Base-by-base conservation (phyloP, 2,329 filamentous ascomycete genomes). In the Elsinoe ampelina region DNA sequence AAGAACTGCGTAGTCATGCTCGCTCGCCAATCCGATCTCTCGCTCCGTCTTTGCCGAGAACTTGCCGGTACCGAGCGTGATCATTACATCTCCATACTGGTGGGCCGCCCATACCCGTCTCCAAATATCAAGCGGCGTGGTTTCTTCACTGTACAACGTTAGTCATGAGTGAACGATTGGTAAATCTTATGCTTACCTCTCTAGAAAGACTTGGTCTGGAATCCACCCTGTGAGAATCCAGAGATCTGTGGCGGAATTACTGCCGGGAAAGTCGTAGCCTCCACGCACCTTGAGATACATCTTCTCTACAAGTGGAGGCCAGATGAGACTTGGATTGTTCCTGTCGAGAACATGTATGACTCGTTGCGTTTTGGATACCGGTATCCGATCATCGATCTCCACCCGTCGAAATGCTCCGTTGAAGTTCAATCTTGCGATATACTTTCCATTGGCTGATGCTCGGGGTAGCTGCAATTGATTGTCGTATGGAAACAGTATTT, bases 181-280 rank as follows among this genome's bases (percentile, higher is more conserved):
- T 30, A 13, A 10, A 36, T 17, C 11, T 12, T 26, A 30, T 1
- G 61, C 69, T 62, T 71, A 82, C 81, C 79, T 84, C 66, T 95
- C 90, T 1, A 97, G 75, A 64, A 95, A 95, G 1, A 97, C 75
- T 69, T 98, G 93, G 71, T 98, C 91, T 0, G 93, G 93, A 51
- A 98, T 90, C 93, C 93, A 98, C 30, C 93, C 92, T 0, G 87
- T 95, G 56, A 98, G 72, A 1, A 95, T 86, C 82, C 89, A 95
- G 3, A 98, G 73, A 70, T 98, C 93, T 2, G 92, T 97, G 10
- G 89, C 91, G 0, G 92, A 97, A 69, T 97, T 97, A 66, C 93
- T 97, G 6, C 93, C 93, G 0, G 93, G 92, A 62, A 98, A 98
- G 66, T 98, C 91, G 68, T 98, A 98, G 34, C 93, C 93, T 26